These are phyloP conservation scores for Globisporangium polare DNA, from an alignment of 352 stramenopile species.

Conservation along the genomic window DNA sequence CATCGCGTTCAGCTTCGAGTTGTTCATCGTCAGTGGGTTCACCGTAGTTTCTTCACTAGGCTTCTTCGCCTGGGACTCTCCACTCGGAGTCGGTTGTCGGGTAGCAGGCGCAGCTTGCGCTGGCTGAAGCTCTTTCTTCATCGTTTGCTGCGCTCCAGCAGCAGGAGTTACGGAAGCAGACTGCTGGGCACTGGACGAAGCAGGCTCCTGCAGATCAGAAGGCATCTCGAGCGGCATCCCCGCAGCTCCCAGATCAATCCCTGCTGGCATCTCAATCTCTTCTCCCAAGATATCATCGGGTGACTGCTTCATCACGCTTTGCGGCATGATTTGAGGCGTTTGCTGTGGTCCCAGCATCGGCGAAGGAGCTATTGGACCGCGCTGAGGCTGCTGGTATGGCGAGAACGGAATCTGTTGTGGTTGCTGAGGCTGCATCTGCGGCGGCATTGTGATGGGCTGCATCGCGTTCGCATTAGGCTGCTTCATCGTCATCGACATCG, in stretches of 20 bases:
- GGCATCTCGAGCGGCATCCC: constrained; percentile 57
- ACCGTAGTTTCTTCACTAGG: constrained; percentile 24
- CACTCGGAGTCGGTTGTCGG: neutral
- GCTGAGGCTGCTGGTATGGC: constrained; percentile 18
- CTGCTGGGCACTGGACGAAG: constrained; percentile 7
- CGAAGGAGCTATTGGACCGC: neutral
- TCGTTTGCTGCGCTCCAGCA: neutral
- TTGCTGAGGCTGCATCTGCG: constrained; percentile 15
- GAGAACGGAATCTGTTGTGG: constrained; percentile 17
- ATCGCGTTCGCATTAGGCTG: constrained; percentile 20
- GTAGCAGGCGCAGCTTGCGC: neutral
- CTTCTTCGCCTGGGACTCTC: constrained; percentile 4
- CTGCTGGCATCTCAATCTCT: constrained; percentile 30
- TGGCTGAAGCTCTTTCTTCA: constrained; percentile 28
- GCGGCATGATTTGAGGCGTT: neutral
- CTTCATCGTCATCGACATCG: neutral
- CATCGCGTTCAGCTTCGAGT: constrained; percentile 84
- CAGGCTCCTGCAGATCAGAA: constrained; percentile 48
- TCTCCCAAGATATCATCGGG: constrained; percentile 51
- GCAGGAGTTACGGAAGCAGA: neutral
- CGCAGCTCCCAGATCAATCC: constrained; percentile 19
- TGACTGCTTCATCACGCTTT: constrained; percentile 27
- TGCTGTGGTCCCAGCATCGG: neutral
- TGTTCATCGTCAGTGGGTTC: constrained; percentile 79
- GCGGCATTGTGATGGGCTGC: constrained; percentile 48